Evolutionary conservation across 371 early-diverging fungal species (phyloP).

Genomic region (Amoeboaphelidium protococcarum): DNA sequence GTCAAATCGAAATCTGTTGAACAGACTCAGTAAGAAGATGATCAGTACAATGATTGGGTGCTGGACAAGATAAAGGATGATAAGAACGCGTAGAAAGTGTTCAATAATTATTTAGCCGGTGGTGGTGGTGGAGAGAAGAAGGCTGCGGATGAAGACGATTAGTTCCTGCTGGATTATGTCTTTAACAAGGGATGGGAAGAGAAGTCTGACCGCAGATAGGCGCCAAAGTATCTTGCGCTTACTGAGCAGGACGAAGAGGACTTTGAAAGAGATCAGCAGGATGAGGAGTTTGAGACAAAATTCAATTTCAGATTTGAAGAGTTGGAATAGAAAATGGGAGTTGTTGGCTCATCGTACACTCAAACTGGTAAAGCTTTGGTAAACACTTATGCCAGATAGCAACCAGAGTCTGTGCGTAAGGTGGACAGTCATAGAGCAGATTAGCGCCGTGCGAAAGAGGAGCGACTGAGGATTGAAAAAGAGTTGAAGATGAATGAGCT

Average conservation of each 20-base stretch:
- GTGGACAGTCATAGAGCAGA: slow-evolving; percentile 43
- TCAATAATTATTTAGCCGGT: slow-evolving; percentile 23
- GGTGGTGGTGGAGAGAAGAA: slow-evolving; percentile 10
- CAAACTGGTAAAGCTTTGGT: slow-evolving; percentile 39
- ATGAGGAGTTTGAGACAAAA: slow-evolving; percentile 61
- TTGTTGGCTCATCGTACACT: slow-evolving; percentile 26
- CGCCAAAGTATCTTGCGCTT: too few relatives aligned
- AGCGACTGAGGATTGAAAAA: slow-evolving; percentile 38
- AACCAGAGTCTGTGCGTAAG: slow-evolving; percentile 17
- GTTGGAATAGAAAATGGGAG: slow-evolving; percentile 13
- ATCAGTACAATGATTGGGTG: slow-evolving; percentile 9
- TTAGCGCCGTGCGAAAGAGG: slow-evolving; percentile 31
- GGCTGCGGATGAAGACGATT: slow-evolving; percentile 5
- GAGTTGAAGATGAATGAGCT: slow-evolving; percentile 43
- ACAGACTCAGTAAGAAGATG: not conserved
- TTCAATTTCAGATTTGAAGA: slow-evolving; percentile 87
- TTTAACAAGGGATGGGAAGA: slow-evolving; percentile 84
- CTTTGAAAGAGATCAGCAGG: slow-evolving; percentile 34
- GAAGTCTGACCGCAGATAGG: slow-evolving; percentile 31
- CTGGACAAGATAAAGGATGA: slow-evolving; percentile 50
- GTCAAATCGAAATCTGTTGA: too few relatives aligned
- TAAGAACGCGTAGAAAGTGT: slow-evolving; percentile 26
- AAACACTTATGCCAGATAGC: slow-evolving; percentile 8
- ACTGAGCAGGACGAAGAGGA: slow-evolving; percentile 30
- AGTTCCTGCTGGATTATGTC: slow-evolving; percentile 23